Base-by-base conservation (phyloP, 768 basidiomycete species). In the Trametes elegans region DNA sequence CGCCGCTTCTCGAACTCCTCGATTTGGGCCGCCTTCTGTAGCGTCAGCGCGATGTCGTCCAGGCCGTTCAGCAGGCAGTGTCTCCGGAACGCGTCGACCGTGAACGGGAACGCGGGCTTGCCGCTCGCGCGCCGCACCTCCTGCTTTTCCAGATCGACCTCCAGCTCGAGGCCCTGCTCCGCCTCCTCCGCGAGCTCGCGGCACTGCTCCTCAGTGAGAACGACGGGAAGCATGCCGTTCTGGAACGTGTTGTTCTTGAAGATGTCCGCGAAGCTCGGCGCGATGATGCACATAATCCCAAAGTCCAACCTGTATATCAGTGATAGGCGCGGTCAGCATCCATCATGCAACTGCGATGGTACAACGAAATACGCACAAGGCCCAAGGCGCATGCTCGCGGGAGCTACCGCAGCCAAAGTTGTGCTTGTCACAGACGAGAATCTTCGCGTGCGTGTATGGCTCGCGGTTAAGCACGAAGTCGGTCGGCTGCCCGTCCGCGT, bases 11-110 rank as follows among this genome's bases (percentile, higher is more conserved):
- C 97, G 64, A 98, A 99, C 38, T 70, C 62, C 56, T 79, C 76
- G 60, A 99, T 97, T 16, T 78, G 69, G 8, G 74, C 74, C 28
- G 77, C 84, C 68, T 85, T 86, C 70, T 91, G 85, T 76, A 99
- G 76, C 39, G 97, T 99, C 71, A 99, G 76, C 38, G 88, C 94
- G 60, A 99, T 96, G 66, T 98, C 97, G 70, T 99, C 97, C 61
- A 98, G 74, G 28, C 97, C 97, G 65, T 99, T 94, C 72, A 99
- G 70, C 70, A 99, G 74, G 70, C 97, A 95, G 68, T 96, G 91
- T 51, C 92, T 78, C 59, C 95, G 80, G 88, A 98, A 99, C 0
- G 87, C 74, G 71, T 99, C 97, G 44, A 87, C 84, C 34, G 78
- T 76, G 75, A 99, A 99, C 36, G 78, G 53, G 59, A 97, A 84